Percentiles rank a stretch among this genome's conserved stretches.
Evolutionary conservation across 768 basidiomycete genomes (phyloP).

Genomic region (Phylloporus rhodoxanthus): DNA sequence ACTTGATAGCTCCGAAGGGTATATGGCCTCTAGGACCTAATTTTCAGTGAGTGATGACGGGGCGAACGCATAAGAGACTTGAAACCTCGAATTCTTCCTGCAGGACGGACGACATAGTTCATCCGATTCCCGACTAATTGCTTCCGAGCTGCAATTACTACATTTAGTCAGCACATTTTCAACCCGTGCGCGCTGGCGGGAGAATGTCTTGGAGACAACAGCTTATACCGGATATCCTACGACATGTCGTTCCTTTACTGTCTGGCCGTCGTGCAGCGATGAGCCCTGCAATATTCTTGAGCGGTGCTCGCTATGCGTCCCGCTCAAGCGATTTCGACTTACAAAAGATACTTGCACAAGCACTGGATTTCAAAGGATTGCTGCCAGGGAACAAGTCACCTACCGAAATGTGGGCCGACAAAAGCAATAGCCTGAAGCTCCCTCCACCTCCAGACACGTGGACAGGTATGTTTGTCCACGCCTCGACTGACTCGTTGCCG

Average conservation of each 20-base stretch:
- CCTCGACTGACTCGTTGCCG: background rate
- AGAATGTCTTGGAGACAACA: constrained; percentile 21
- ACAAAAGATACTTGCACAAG: constrained; percentile 11
- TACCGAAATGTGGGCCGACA: constrained; percentile 35
- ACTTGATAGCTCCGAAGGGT: constrained; percentile 91
- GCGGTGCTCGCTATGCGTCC: constrained; percentile 8
- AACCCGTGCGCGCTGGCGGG: background rate
- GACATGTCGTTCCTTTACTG: constrained; percentile 3
- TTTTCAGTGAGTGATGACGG: constrained; percentile 9
- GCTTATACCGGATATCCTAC: constrained; percentile 10
- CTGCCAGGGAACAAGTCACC: constrained; percentile 20
- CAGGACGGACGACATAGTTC: constrained; percentile 54
- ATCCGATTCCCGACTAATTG: constrained; percentile 25
- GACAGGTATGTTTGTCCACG: constrained; percentile 34
- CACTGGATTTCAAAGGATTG: constrained; percentile 12
- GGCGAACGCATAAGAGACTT: constrained; percentile 7
- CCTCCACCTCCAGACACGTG: constrained; percentile 46
- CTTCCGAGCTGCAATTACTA: constrained; percentile 15
- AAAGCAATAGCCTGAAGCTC: constrained; percentile 17
- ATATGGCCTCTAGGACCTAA: constrained; percentile 92
- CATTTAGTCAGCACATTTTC: constrained; percentile 13
- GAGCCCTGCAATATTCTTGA: background rate
- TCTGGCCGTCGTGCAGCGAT: background rate
- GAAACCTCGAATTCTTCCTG: constrained; percentile 87
- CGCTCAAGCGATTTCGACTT: constrained; percentile 7